Percentiles rank a stretch among this genome's conserved stretches.
phyloP scores from a whole-genome alignment of 305 asterid species.

The Ajuga reptans region DNA sequence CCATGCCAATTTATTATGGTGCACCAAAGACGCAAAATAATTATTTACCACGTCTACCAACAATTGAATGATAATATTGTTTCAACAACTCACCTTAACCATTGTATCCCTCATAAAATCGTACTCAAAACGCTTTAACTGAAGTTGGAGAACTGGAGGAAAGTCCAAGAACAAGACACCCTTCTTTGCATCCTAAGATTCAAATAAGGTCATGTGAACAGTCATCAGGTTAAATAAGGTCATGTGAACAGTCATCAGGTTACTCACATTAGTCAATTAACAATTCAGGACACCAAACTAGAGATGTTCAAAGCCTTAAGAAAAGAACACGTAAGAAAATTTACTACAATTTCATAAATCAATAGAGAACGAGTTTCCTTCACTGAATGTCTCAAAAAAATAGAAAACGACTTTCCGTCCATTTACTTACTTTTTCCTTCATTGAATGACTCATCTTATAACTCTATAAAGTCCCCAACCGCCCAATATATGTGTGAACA shows the following conservation, averaged over 20 bases:
- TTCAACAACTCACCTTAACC: constrained; percentile 69
- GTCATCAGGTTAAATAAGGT: constrained; percentile 12
- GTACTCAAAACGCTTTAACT: constrained; percentile 86
- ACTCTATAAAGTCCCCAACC: background rate
- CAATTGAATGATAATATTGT: background rate
- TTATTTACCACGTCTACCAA: background rate
- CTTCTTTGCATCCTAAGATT: constrained; percentile 85
- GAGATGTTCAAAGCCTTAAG: background rate
- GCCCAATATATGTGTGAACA: background rate
- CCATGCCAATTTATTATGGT: background rate
- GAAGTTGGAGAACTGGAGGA: constrained; percentile 98
- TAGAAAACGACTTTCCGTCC: background rate
- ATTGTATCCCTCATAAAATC: constrained; percentile 84
- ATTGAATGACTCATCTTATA: background rate
- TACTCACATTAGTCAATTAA: constrained; percentile 12
- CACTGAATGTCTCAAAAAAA: background rate
- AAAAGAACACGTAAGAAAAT: background rate
- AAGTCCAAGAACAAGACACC: constrained; percentile 90
- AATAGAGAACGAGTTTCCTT: background rate
- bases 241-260: background rate
- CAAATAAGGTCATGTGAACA: constrained; percentile 11
- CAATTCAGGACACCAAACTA: constrained; percentile 9
- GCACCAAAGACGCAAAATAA: background rate
- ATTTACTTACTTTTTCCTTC: background rate
- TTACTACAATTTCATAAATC: background rate